Evolutionary conservation across 1,284 basidiomycete genomes (phyloP).

Genomic region (Microbotryomycetes sp.): DNA sequence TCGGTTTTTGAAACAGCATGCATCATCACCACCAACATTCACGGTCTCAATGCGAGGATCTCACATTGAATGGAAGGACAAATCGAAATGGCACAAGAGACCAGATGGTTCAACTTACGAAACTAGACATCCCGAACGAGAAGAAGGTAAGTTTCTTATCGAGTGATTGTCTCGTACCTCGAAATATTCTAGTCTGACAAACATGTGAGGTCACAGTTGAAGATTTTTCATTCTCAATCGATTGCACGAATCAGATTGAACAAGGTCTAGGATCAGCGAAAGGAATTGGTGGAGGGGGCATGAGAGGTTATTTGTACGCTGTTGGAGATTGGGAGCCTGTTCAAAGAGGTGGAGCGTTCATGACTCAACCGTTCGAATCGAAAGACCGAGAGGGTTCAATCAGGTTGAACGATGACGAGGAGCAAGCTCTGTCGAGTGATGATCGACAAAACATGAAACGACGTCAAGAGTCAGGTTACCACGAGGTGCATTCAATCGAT

Average conservation of each 20-base stretch:
- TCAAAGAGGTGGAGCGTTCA: conserved; percentile 5
- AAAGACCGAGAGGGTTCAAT: background rate
- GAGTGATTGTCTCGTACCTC: background rate
- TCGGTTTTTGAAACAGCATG: background rate
- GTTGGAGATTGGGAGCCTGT: conserved; percentile 9
- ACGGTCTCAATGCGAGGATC: background rate
- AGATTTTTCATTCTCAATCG: conserved; percentile 9
- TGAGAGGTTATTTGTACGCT: conserved; percentile 3
- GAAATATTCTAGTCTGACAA: background rate
- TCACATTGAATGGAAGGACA: background rate
- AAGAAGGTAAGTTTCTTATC: background rate
- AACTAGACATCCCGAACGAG: background rate
- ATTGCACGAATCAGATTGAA: background rate
- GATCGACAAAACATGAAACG: background rate
- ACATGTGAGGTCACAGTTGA: background rate
- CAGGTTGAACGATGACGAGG: background rate
- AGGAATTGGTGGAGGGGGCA: conserved; percentile 2
- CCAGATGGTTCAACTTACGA: background rate
- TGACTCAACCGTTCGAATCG: background rate
- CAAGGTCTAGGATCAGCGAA: background rate
- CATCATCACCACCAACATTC: background rate
- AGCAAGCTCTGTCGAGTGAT: background rate
- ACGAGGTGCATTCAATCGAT: background rate
- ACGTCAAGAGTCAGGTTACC: background rate
- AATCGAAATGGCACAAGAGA: background rate